phyloP scores from a whole-genome alignment of 225 moss, liverwort and hornwort genomes.

The Bryum argenteum region DNA sequence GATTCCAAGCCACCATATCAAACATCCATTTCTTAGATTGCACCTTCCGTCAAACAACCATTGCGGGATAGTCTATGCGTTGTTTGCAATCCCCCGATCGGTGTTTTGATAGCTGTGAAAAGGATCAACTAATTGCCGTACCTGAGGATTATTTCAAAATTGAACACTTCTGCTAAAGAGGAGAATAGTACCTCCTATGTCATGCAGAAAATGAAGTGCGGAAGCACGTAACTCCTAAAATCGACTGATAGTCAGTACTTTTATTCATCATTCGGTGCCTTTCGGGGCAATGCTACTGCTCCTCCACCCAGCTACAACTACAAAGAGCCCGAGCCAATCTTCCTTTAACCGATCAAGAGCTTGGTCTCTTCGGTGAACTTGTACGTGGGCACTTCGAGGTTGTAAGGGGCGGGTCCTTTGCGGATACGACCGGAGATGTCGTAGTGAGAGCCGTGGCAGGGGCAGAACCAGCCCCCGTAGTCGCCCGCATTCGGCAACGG shows the following conservation, averaged over 20 bases:
- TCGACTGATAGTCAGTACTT: conserved; percentile 7
- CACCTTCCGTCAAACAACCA: no score
- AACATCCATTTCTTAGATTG: no score
- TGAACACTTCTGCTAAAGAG: not conserved
- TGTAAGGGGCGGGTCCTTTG: conserved; percentile 56
- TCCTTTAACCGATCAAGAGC: conserved; percentile 45
- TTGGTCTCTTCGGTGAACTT: conserved; percentile 43
- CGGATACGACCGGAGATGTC: conserved; percentile 55
- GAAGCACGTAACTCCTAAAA: conserved; percentile 7
- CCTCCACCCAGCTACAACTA: conserved; percentile 7
- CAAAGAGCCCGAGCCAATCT: no score
- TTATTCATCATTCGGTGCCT: conserved; percentile 7
- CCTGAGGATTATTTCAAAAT: conserved; percentile 8
- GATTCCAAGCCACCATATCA: no score
- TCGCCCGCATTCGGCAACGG: conserved; percentile 58
- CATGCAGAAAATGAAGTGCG: not conserved
- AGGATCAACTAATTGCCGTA: not conserved
- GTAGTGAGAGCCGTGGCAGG: conserved; percentile 60
- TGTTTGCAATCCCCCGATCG: no score
- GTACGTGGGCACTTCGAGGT: conserved; percentile 54
- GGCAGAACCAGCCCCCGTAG: conserved; percentile 60
- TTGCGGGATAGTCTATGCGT: no score
- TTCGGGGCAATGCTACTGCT: no score
- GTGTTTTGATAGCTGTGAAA: not conserved
- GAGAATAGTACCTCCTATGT: not conserved